Percentiles rank a stretch among this genome's conserved stretches.
These are phyloP conservation scores for Diaporthe longicolla DNA, from an alignment of 2,329 filamentous ascomycete species.

Conservation along the genomic window DNA sequence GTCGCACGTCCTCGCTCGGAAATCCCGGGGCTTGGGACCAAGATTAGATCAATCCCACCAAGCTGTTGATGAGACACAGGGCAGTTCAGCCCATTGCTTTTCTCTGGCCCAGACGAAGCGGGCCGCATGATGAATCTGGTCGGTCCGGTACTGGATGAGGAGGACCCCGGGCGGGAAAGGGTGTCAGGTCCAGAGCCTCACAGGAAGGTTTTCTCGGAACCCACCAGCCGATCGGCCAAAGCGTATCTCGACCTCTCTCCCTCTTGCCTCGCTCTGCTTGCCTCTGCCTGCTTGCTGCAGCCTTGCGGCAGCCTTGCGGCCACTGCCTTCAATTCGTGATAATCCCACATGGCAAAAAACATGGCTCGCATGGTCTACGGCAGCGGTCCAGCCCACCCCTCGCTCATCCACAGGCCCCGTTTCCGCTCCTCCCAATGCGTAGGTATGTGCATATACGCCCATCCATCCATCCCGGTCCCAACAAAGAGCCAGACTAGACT, in stretches of 20 bases:
- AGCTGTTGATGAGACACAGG: background rate
- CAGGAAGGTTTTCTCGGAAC: background rate
- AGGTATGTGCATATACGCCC: background rate
- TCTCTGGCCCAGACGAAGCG: background rate
- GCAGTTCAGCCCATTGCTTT: background rate
- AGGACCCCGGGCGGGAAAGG: background rate
- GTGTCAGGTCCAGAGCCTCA: background rate
- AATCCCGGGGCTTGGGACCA: background rate
- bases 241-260: background rate
- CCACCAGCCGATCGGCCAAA: constrained; percentile 32
- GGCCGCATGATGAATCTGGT: constrained; percentile 4
- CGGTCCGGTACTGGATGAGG: background rate
- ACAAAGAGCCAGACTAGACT: background rate
- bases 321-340: background rate
- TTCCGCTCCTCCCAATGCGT: background rate
- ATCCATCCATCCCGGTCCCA: background rate
- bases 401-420: background rate
- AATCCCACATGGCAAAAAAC: constrained; percentile 1
- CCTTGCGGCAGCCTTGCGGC: constrained; percentile 35
- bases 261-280: no score
- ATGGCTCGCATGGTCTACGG: constrained; percentile 24
- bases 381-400: constrained; percentile 11
- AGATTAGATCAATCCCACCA: background rate
- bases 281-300: constrained; percentile 9
- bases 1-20: no score